Conservation (phyloP, 805 yeast genomes). For the Limtongia smithiae region DNA sequence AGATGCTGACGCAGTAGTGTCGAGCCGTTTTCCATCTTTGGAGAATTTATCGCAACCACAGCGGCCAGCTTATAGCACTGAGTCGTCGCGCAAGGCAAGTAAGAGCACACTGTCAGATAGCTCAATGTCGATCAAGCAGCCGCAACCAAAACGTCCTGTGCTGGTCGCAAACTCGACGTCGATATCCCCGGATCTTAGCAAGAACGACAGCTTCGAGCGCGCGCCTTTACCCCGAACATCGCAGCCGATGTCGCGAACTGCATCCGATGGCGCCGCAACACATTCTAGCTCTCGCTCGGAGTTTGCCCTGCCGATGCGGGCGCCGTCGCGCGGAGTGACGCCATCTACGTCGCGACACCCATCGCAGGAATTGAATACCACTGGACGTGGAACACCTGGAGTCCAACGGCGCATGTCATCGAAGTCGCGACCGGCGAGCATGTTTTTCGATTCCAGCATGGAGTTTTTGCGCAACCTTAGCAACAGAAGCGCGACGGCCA, state of each 20-base stretch:
- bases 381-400: constrained; percentile 1
- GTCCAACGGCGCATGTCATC: constrained; percentile 6
- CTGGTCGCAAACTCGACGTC: too few species aligned
- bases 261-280: too few species aligned
- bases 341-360: constrained; percentile 21
- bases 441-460: constrained; percentile 26
- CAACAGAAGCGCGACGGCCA: constrained; percentile 12
- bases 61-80: not conserved
- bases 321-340: constrained; percentile 22
- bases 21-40: constrained; percentile 10
- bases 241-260: too few species aligned
- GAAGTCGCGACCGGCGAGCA: constrained; percentile 23
- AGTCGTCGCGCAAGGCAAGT: not conserved
- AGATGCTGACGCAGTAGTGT: constrained; percentile 12
- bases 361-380: constrained; percentile 10
- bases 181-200: not conserved
- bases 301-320: constrained; percentile 6
- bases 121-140: constrained; percentile 7
- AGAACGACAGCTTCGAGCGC: not conserved
- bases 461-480: constrained; percentile 25
- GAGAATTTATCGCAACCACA: not conserved
- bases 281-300: constrained; percentile 6
- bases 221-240: too few species aligned
- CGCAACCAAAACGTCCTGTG: constrained; percentile 16
- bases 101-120: not conserved